Evolutionary conservation across 176 grass and related monocot genomes (phyloP), one percentile per base, ranked within the genome.

Genomic region (Olyra latifolia): DNA sequence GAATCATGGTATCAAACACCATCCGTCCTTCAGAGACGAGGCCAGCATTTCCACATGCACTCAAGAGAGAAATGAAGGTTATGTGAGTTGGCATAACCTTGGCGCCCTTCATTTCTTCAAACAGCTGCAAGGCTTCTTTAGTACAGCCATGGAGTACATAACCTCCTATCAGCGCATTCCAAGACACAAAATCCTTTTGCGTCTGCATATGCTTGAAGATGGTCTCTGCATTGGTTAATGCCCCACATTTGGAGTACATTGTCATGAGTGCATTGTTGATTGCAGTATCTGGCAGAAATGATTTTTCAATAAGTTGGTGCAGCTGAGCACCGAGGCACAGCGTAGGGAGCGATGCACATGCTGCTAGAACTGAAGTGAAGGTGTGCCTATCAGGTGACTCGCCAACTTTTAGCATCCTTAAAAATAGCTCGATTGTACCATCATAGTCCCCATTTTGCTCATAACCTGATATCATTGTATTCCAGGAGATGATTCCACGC

Each of bases 391-490:
- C 88, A 58, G 93, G 90, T 58, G 16, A 91, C 68, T 67, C 41
- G 27, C 85, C 79, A 75, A 49, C 66, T 83, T 70, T 73, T 79
- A 78, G 62, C 92, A 94, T 94, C 24, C 58, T 78, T 8, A 46
- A 65, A 73, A 94, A 94, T n/a, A 94, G 74, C 7, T 84, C 39
- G 5, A 89, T 40, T 50, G 92, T 44, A 32, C 62, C 42, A 55
- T 75, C 62, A 41, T 87, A 87, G 63, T 94, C 77, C 71, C 69
- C 86, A 75, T 94, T 91, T 66, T 79, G 72, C 72, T 91, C 89
- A 55, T 94, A 91, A 44, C 86, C 92, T 2, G 89, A 88, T 79
- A 94, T 91, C 92, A 94, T 91, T 69, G 89, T 87, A 68, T 94
- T 94, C 92, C 92, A 91, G 5, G 92, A 82, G 42, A 94, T 72